Evolutionary conservation across 805 yeast species (phyloP).

Genomic region (Ogataea nonfermentans): DNA sequence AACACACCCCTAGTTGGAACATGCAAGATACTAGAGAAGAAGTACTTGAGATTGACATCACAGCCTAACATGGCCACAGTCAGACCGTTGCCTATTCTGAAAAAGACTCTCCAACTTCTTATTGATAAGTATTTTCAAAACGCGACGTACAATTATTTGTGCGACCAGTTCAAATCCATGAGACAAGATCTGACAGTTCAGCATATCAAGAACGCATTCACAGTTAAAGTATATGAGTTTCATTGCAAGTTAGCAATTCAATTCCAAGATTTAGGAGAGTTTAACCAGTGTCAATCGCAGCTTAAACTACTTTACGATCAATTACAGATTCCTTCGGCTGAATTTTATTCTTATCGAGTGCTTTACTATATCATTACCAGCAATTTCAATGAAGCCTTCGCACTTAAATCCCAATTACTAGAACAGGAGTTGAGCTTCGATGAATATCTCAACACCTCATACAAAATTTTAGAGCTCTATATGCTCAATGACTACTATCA

Average conservation of each 20-base stretch:
- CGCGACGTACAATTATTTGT: constrained; percentile 69
- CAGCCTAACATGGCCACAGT: constrained; percentile 86
- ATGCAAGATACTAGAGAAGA: constrained; percentile 65
- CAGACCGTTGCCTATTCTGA: constrained; percentile 65
- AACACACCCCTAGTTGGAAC: constrained; percentile 53
- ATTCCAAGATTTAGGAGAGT: constrained; percentile 85
- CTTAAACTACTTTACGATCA: constrained; percentile 58
- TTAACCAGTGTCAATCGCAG: constrained; percentile 91
- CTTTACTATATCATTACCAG: constrained; percentile 74
- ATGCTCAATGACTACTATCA: constrained; percentile 48
- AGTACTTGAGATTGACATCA: constrained; percentile 80
- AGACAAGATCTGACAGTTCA: constrained; percentile 94
- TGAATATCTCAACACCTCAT: constrained; percentile 32
- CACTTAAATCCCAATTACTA: constrained; percentile 33
- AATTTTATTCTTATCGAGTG: constrained; percentile 70
- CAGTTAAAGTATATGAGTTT: constrained; percentile 76
- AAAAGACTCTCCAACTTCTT: constrained; percentile 54
- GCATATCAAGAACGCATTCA: constrained; percentile 72
- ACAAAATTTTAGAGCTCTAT: constrained; percentile 36
- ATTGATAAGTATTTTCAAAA: constrained; percentile 48
- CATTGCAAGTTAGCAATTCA: constrained; percentile 87
- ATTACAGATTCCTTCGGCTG: constrained; percentile 40
- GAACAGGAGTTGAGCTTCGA: constrained; percentile 10
- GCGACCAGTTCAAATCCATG: constrained; percentile 88
- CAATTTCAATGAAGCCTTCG: constrained; percentile 55